A percentile compares a stretch with the other conserved stretches of the same genome.
Evolutionary conservation across 495 filamentous ascomycete species (phyloP).

Genomic region (Extremus antarcticus): DNA sequence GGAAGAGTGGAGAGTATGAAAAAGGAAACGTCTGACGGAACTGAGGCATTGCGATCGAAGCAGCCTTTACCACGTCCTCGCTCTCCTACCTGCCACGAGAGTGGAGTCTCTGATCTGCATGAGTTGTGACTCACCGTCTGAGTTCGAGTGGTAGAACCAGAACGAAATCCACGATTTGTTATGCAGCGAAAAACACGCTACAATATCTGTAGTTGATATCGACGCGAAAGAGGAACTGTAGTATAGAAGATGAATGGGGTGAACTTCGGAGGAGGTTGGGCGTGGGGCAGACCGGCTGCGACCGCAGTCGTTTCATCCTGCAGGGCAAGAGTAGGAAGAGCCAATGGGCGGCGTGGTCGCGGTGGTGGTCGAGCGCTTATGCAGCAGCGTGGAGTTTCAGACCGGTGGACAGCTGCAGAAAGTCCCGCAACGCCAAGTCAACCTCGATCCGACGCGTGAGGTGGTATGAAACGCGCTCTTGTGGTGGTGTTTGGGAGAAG

Average conservation of each 20-base stretch:
- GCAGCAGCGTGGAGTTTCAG: background rate
- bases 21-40: background rate
- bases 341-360: background rate
- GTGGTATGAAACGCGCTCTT: background rate
- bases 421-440: background rate
- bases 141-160: background rate
- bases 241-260: conserved; percentile 9
- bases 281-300: background rate
- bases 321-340: background rate
- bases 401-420: background rate
- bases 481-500: background rate
- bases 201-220: background rate
- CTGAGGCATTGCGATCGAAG: conserved; percentile 6
- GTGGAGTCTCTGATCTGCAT: background rate
- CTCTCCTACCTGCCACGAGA: background rate
- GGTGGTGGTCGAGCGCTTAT: background rate
- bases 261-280: conserved; percentile 1
- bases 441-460: background rate
- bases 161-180: background rate
- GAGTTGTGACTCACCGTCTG: conserved; percentile 1
- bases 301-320: conserved; percentile 10
- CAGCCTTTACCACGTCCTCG: background rate
- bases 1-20: background rate
- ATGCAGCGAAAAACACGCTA: conserved; percentile 5
- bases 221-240: conserved; percentile 14